phyloP scores from a whole-genome alignment of 2,329 filamentous ascomycete species.

The Magnaporthiopsis rhizophila region DNA sequence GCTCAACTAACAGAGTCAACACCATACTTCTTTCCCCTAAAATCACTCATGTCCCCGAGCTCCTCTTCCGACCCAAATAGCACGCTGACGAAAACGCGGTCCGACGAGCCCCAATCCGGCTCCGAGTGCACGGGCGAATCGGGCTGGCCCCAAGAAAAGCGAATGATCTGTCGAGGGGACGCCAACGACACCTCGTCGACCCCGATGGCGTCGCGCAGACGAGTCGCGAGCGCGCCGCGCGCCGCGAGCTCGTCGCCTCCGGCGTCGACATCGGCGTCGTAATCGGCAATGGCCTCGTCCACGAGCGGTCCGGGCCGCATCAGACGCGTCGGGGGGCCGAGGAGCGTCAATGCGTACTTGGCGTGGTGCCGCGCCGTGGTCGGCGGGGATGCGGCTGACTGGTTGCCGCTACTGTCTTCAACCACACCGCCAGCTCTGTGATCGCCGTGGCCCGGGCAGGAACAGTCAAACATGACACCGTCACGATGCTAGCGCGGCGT shows the following conservation, averaged over 20 bases:
- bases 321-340: neutral
- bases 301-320: neutral
- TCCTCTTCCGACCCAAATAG: neutral
- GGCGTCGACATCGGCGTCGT: too few relatives aligned
- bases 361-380: neutral
- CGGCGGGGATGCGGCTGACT: too few relatives aligned
- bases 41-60: neutral
- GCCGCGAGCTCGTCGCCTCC: neutral
- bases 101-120: neutral
- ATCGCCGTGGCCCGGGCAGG: neutral
- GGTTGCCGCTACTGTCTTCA: too few relatives aligned
- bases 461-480: neutral
- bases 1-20: neutral
- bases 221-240: neutral
- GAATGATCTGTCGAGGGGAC: neutral
- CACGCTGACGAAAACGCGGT: neutral
- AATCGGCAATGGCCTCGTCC: neutral
- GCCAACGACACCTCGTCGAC: neutral
- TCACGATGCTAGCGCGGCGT: conserved; percentile 1
- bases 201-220: neutral
- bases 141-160: neutral
- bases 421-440: too few relatives aligned
- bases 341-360: neutral
- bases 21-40: neutral
- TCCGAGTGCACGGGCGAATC: neutral